A percentile compares a stretch with the other conserved stretches of the same genome.
Conservation (phyloP, 2,329 filamentous ascomycete species). For the Blastomyces parvus region DNA sequence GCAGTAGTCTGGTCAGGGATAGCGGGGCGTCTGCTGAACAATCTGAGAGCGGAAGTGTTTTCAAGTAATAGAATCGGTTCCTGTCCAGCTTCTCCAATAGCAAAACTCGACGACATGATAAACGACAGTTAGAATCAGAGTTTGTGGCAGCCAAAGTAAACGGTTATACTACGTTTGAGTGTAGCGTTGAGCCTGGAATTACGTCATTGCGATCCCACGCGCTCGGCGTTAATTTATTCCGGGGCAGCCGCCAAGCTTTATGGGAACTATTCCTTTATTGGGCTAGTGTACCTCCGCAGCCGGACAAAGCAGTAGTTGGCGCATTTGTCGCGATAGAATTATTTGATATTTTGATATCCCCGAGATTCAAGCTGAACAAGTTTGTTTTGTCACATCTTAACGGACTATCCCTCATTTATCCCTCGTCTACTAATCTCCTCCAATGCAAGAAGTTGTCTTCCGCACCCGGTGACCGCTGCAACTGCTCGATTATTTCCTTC, state of each 20-base stretch:
- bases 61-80: background rate
- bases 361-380: background rate
- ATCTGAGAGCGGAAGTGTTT: background rate
- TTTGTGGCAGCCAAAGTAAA: background rate
- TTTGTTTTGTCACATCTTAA: background rate
- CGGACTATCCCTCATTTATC: background rate
- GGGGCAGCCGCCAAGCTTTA: background rate
- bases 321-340: background rate
- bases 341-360: background rate
- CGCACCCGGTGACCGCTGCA: background rate
- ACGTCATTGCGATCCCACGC: background rate
- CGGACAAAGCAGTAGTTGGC: too few species aligned
- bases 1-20: background rate
- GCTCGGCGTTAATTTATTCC: background rate
- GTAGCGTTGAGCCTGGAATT: background rate
- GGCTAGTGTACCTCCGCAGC: background rate
- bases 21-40: background rate
- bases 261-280: background rate
- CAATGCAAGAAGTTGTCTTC: background rate
- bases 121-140: background rate
- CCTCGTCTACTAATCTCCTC: background rate
- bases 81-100: background rate
- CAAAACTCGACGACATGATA: background rate
- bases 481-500: background rate
- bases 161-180: too few species aligned